A percentile compares a stretch with the other conserved stretches of the same genome.
Conservation (phyloP, 2,329 filamentous ascomycete genomes). For the Penicillium sp. region DNA sequence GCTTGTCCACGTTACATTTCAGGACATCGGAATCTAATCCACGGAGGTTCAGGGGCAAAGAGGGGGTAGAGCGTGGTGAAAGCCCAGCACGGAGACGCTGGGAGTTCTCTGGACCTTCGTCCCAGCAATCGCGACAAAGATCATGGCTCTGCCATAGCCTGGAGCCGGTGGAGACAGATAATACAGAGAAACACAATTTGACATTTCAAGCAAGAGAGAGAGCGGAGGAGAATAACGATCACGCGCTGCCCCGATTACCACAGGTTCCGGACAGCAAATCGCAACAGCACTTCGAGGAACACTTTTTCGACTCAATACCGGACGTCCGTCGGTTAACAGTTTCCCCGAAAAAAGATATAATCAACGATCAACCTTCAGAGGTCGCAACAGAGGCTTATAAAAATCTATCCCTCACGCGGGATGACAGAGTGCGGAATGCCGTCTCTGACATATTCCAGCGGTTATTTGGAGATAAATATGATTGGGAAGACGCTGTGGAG, state of each 20-base stretch:
- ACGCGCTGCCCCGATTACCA: conserved; percentile 8
- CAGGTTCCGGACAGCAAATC: conserved; percentile 7
- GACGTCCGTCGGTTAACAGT: background rate
- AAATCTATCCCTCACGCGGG: conserved; percentile 14
- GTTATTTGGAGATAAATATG: conserved; percentile 20
- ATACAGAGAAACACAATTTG: conserved; percentile 13
- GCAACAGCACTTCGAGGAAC: conserved; percentile 3
- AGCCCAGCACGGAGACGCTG: conserved; percentile 19
- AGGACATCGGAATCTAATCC: conserved; percentile 18
- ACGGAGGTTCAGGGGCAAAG: conserved; percentile 18
- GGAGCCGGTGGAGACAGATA: conserved; percentile 24
- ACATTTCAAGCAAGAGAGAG: conserved; percentile 1
- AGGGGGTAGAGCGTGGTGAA: conserved; percentile 14
- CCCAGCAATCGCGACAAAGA: conserved; percentile 23
- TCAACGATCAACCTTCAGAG: background rate
- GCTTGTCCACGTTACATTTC: conserved; percentile 27
- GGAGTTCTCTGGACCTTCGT: conserved; percentile 18
- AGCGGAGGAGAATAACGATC: conserved; percentile 4
- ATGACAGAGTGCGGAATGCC: conserved; percentile 21
- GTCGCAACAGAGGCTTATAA: background rate
- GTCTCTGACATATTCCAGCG: conserved; percentile 26
- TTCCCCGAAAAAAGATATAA: background rate
- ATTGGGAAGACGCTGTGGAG: conserved; percentile 36
- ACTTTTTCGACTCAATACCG: conserved; percentile 5
- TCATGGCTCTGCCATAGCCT: conserved; percentile 30